phyloP scores from a whole-genome alignment of 164 flowering plant species.

The Cinnamomum micranthum region DNA sequence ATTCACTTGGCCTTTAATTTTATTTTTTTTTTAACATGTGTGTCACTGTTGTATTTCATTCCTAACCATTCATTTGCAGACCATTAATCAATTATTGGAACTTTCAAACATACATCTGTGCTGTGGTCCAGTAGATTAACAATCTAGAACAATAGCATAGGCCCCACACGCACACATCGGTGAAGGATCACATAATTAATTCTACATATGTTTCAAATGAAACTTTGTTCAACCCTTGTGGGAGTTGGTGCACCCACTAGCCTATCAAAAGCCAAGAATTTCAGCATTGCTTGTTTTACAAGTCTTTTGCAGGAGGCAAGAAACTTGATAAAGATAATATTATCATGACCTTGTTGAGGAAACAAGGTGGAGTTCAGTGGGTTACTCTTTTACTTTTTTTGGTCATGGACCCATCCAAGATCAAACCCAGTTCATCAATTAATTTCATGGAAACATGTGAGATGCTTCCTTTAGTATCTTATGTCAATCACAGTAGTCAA shows the following conservation, averaged over 20 bases:
- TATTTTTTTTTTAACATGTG: too few relatives aligned
- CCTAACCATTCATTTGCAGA: neutral
- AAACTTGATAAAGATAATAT: constrained; percentile 15
- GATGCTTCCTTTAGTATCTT: constrained; percentile 2
- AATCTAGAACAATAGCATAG: neutral
- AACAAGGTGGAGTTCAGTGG: neutral
- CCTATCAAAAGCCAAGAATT: constrained; percentile 19
- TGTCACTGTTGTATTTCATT: neutral
- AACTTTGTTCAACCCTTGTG: constrained; percentile 29
- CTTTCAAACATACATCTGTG: neutral
- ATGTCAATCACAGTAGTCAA: constrained; percentile 1
- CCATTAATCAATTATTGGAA: neutral
- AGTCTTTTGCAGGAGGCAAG: constrained; percentile 23
- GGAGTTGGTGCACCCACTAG: constrained; percentile 70
- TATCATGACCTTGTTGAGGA: neutral
- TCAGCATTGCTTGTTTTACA: constrained; percentile 32
- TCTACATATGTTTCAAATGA: neutral
- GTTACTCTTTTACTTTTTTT: too few relatives aligned
- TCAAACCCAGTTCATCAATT: neutral
- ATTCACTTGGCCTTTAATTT: too few relatives aligned
- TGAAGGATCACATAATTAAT: neutral
- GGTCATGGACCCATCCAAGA: neutral
- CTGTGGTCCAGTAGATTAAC: neutral
- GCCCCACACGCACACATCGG: neutral
- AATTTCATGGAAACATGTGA: neutral